Conservation (phyloP, 306 rosid genomes). For the Astragalus membranaceus region DNA sequence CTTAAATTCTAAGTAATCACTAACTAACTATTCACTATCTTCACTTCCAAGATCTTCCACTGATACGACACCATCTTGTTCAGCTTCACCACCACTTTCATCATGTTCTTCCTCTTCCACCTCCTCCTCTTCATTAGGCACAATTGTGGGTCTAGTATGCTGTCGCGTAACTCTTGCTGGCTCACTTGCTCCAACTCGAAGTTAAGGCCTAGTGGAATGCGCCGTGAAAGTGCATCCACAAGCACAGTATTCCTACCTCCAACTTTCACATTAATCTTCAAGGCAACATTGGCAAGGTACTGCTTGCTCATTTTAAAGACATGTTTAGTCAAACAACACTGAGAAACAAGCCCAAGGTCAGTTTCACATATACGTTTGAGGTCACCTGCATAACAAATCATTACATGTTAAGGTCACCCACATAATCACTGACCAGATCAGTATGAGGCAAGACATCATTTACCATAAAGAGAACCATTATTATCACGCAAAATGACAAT, state of each 20-base stretch:
- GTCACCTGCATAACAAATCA: slow-evolving; percentile 56
- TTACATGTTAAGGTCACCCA: not conserved
- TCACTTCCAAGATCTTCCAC: too few relatives aligned
- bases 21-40: too few relatives aligned
- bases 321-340: slow-evolving; percentile 85
- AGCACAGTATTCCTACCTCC: slow-evolving; percentile 97
- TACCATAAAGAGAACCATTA: slow-evolving; percentile 95
- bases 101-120: too few relatives aligned
- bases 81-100: too few relatives aligned
- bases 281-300: slow-evolving; percentile 84
- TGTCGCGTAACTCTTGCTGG: too few relatives aligned
- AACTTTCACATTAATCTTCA: slow-evolving; percentile 91
- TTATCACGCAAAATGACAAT: slow-evolving; percentile 89
- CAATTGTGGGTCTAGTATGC: too few relatives aligned
- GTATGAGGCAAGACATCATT: not conserved
- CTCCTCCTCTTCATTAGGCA: too few relatives aligned
- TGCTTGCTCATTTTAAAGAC: slow-evolving; percentile 85
- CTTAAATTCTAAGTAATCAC: too few relatives aligned
- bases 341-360: slow-evolving; percentile 91
- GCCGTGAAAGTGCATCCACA: slow-evolving; percentile 84
- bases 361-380: slow-evolving; percentile 91
- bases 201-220: slow-evolving; percentile 88
- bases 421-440: not conserved
- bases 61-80: too few relatives aligned
- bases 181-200: too few relatives aligned